A percentile compares a stretch with the other conserved stretches of the same genome.
Conservation (phyloP, 805 yeast genomes). For the Suhomyces prunicola region DNA sequence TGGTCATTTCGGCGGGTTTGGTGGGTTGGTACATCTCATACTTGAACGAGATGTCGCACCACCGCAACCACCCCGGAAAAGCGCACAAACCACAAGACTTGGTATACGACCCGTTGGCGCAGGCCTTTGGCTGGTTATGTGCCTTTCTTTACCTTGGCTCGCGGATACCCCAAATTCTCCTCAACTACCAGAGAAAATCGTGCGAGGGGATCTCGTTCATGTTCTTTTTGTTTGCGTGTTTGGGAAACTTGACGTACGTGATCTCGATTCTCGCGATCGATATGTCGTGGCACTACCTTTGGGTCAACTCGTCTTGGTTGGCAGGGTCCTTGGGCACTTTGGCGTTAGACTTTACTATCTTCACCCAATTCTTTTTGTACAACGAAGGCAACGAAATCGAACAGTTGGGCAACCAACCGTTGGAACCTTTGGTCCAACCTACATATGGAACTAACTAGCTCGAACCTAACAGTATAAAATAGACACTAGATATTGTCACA, state of each 20-base stretch:
- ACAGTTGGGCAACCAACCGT: not conserved
- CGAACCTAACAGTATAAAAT: not conserved
- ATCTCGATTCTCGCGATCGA: conserved; percentile 78
- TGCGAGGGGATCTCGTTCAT: conserved; percentile 94
- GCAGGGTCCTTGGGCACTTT: conserved; percentile 90
- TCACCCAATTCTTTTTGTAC: conserved; percentile 81
- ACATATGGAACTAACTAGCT: not conserved
- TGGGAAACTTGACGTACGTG: conserved; percentile 91
- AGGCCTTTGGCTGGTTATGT: conserved; percentile 79
- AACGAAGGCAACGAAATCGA: conserved; percentile 27
- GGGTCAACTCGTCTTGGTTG: conserved; percentile 89
- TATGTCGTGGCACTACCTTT: conserved; percentile 61
- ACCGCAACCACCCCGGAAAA: conserved; percentile 27
- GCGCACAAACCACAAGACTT: conserved; percentile 40
- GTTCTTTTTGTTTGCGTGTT: conserved; percentile 91
- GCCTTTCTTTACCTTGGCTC: conserved; percentile 80
- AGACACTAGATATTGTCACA: not conserved
- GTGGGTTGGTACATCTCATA: conserved; percentile 83
- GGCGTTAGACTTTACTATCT: conserved; percentile 76
- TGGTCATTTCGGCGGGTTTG: conserved; percentile 75
- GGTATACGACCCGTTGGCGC: conserved; percentile 75
- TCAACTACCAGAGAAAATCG: conserved; percentile 82
- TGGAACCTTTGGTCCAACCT: not conserved
- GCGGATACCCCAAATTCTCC: conserved; percentile 84
- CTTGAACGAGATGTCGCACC: conserved; percentile 39